Base-by-base conservation (phyloP, 306 rosid species). In the Fragaria ananassa region DNA sequence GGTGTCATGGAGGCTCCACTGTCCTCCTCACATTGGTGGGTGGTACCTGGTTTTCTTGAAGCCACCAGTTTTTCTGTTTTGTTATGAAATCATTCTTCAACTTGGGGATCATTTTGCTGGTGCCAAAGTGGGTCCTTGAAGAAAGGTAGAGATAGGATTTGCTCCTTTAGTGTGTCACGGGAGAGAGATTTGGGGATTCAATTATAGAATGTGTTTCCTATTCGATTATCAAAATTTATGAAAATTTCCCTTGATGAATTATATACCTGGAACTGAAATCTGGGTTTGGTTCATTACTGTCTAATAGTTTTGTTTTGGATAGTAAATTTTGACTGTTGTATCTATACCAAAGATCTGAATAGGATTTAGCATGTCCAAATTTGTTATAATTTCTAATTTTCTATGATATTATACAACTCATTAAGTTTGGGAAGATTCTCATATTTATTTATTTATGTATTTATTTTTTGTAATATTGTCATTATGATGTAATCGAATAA, bases 101-200 rank as follows among this genome's bases (percentile, higher is more conserved):
- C 21, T 62, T 31, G 41, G 44, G 68, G 65, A 65, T 76, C 13
- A 65, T 65, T 80, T 77, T 62, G 83, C 73, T 78, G 75, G 42
- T 76, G 58, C 71, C 74, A 35, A 72, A 72, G 68, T 71, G 86
- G 89, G 86, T 63, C 82, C 85, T 41, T 0, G 17, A 4, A 56
- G 44, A 50, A 85, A 87, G 76, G 70, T 64, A 4, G 75, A 76
- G 78, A 76, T 83, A 66, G 72, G 70, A 58, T 83, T 86, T 81
- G 75, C 84, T 83, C 81, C 61, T 75, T 68, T 19, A 71, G n/a
- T 34, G 47, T 76, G 71, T 58, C 76, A 75, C 74, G 31, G 4
- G 72, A 62, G 61, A 47, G 77, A 76, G 73, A 39, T 76, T 35
- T 74, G 68, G 74, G 78, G 80, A 67, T 70, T 63, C 79, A 56